Conservation (phyloP, 768 basidiomycete species). For the Steccherinum ochraceum region DNA sequence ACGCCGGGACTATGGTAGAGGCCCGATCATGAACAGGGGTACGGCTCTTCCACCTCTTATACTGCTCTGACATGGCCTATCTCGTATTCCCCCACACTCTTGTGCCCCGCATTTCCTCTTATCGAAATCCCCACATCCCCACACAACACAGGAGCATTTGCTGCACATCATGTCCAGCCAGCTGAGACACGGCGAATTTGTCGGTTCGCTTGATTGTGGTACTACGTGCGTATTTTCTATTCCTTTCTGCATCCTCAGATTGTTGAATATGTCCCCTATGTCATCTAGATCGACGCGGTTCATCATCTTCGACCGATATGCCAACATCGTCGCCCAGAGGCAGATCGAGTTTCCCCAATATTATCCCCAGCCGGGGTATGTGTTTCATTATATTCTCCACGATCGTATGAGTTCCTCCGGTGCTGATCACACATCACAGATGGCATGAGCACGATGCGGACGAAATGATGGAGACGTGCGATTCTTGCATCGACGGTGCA, state of each 20-base stretch:
- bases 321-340: constrained; percentile 81
- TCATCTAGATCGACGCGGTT: constrained; percentile 83
- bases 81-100: no score
- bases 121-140: background rate
- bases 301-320: constrained; percentile 83
- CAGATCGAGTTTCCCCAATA: constrained; percentile 95
- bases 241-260: background rate
- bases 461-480: constrained; percentile 72
- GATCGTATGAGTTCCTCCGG: no score
- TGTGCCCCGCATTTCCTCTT: background rate
- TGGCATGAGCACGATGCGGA: constrained; percentile 95
- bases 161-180: constrained; percentile 20
- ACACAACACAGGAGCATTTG: background rate
- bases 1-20: background rate
- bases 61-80: no score
- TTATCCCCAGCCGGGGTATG: constrained; percentile 78
- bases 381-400: background rate
- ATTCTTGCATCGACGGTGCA: constrained; percentile 69
- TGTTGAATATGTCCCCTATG: no score
- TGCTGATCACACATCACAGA: constrained; percentile 29
- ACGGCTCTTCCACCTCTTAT: background rate
- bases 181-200: constrained; percentile 69
- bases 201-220: constrained; percentile 91
- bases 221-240: constrained; percentile 69
- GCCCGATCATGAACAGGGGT: background rate